Evolutionary conservation across 31 red algal genomes (phyloP).

Genomic region (Endocladia muricata): DNA sequence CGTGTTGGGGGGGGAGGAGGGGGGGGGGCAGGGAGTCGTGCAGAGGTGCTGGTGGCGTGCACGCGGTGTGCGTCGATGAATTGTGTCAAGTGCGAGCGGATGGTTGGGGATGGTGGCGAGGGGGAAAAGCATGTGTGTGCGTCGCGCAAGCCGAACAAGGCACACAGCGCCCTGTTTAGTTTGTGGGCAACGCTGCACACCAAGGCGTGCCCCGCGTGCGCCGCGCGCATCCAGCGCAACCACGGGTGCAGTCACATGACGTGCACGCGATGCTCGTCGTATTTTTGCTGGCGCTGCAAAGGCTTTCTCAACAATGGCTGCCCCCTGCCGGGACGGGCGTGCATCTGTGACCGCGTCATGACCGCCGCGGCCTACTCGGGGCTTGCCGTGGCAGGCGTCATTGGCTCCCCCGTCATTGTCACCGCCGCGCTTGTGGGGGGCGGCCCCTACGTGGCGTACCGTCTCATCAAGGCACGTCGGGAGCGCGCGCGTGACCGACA

Average conservation of each 20-base stretch:
- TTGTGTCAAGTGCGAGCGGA: constrained; percentile 35
- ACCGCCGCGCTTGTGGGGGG: constrained; percentile 33
- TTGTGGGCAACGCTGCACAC: constrained; percentile 55
- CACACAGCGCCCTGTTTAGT: constrained; percentile 35
- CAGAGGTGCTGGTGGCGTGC: not conserved
- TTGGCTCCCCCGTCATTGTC: constrained; percentile 27
- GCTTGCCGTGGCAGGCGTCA: constrained; percentile 31
- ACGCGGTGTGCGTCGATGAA: constrained; percentile 16
- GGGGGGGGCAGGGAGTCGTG: too few species aligned
- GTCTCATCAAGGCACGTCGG: constrained; percentile 28
- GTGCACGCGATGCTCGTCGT: constrained; percentile 48
- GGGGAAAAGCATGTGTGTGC: constrained; percentile 16
- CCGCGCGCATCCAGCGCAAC: constrained; percentile 43
- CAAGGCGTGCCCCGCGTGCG: constrained; percentile 52
- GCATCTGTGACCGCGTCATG: constrained; percentile 46
- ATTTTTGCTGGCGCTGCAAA: constrained; percentile 68
- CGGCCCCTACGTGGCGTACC: constrained; percentile 44
- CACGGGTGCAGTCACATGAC: constrained; percentile 57
- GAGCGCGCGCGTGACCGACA: too few species aligned
- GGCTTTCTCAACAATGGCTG: constrained; percentile 53
- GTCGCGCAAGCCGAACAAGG: constrained; percentile 19
- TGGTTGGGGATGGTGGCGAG: too few species aligned
- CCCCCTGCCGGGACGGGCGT: constrained; percentile 42
- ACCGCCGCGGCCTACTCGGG: constrained; percentile 53
- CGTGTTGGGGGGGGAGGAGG: constrained; percentile 1